Evolutionary conservation across 75 land plant genomes (phyloP), one percentile per base, ranked within the genome.

Genomic region (Ceratopteris richardii): DNA sequence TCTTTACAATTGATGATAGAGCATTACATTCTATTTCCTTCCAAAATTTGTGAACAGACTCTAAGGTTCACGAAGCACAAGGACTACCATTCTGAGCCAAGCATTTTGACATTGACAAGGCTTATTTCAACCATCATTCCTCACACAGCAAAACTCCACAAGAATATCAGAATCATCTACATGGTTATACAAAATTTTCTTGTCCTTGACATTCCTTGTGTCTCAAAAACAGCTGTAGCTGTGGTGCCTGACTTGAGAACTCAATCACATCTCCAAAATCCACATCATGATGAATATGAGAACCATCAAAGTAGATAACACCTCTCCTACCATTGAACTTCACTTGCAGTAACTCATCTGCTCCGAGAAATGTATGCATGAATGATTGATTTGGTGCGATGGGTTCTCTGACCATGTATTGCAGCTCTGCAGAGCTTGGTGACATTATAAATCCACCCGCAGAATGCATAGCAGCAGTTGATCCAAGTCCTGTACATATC

Each of bases 391-490:
- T 24, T 11, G 54, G 60, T 14, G 44, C 22, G 57, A 87, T 90
- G 21, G 97, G 97, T 52, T 95, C 99, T 65, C 99, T 79, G n/a
- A 90, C 88, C 92, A 86, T 90, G 42, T 90, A 95, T 66, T 95
- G 99, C 19, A 95, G 81, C 48, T 90, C 81, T 36, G 30, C 53
- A 56, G 84, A 80, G 26, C 59, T 42, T 24, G 84, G 61, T 0
- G 85, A 84, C 99, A 95, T 95, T 17, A 61, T 33, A 51, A 60
- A 77, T 55, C 99, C 99, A 56, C 99, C 99, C 18, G 97, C 88
- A 50, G 99, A 95, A n/a, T 64, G 83, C 99, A 90, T 95, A 21
- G 97, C 99, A 64, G 97, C 99, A 19, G 99, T 90, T 30, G 99
- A 95, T 60, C 99, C 99, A 31, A 86, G 74, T 24, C 93, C 96